Conservation (phyloP, 495 filamentous ascomycete genomes). For the Aspergillus ellipticus region DNA sequence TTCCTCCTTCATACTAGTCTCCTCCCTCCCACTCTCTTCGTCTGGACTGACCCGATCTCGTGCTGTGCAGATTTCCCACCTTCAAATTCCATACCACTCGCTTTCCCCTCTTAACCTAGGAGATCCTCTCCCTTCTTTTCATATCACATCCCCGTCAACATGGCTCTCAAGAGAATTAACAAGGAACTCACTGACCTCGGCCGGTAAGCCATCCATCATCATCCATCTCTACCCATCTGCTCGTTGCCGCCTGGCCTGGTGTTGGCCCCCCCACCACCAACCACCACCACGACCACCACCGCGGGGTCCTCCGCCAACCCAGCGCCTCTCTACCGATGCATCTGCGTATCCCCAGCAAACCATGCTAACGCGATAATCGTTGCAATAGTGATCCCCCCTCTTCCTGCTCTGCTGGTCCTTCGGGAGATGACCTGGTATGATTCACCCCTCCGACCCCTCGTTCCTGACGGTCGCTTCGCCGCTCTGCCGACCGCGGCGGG, state of each 20-base stretch:
- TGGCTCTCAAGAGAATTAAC: constrained; percentile 99
- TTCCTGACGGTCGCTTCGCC: constrained; percentile 6
- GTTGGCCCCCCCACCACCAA: neutral
- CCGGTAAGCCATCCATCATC: constrained; percentile 64
- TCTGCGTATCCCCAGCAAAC: neutral
- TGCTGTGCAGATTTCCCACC: constrained; percentile 16
- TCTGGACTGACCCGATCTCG: constrained; percentile 9
- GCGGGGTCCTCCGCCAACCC: constrained; percentile 15
- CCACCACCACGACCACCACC: constrained; percentile 19
- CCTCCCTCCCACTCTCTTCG: neutral
- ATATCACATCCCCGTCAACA: constrained; percentile 46
- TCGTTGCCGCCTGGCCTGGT: neutral
- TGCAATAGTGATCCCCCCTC: constrained; percentile 88
- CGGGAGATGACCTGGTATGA: constrained; percentile 96
- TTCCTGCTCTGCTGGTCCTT: constrained; percentile 94
- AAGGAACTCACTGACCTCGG: constrained; percentile 99
- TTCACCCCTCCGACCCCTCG: constrained; percentile 11
- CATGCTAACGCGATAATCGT: neutral
- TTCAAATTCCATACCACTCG: constrained; percentile 13
- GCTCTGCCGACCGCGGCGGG: constrained; percentile 23
- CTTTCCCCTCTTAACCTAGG: constrained; percentile 5
- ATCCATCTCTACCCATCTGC: neutral
- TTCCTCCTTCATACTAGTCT: neutral
- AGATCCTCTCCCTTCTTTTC: constrained; percentile 6
- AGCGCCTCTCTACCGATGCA: neutral